Base-by-base conservation (phyloP, 2,329 filamentous ascomycete species). In the Colletotrichum sojae region DNA sequence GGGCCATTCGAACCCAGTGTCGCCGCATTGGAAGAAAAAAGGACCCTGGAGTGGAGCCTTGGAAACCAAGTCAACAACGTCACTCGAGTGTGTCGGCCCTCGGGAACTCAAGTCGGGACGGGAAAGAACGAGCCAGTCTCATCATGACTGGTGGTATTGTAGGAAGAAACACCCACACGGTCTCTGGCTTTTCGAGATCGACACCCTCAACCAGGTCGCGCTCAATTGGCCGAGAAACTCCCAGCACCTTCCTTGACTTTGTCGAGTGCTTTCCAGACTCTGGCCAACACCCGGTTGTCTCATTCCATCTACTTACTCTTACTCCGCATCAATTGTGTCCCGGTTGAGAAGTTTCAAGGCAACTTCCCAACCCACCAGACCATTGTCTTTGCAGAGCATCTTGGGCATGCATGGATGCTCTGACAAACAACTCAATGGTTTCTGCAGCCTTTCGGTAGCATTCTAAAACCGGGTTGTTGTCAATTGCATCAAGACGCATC, bases 11-110 rank as follows among this genome's bases (percentile, higher is more conserved):
- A 68, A 68, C 10, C 31, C 22, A 25, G 22, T 25, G 31, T 70
- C 57, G 63, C 64, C 63, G 67, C 52, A 63, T 57, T 62, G 66
- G 62, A 66, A 66, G 55, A 31, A 56, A 56, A 52, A 51, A 61
- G 51, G 67, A 67, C 63, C 67, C 67, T 67, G 51, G 36, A 63
- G 67, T 68, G 67, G 67, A 59, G 63, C 58, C 46, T 18, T 13
- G 13, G 39, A 57, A 69, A 57, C 65, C 55, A 71, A 70, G 58
- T 71, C 69, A 62, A 63, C 67, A 71, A 71, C 69, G 69, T 71
- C 69, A 71, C 67, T 70, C 46, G 31, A 36, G 31, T 10, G 9
- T 36, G 31, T 36, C 31, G 46, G 52, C 58, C 57, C 67, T 69
- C 66, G 62, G 55, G 51, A 56, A 69, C 43, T 52, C 40, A 67